Evolutionary conservation across 192 early-diverging fungal genomes (phyloP), one percentile per base, ranked within the genome.

Genomic region (Coemansia sp.): DNA sequence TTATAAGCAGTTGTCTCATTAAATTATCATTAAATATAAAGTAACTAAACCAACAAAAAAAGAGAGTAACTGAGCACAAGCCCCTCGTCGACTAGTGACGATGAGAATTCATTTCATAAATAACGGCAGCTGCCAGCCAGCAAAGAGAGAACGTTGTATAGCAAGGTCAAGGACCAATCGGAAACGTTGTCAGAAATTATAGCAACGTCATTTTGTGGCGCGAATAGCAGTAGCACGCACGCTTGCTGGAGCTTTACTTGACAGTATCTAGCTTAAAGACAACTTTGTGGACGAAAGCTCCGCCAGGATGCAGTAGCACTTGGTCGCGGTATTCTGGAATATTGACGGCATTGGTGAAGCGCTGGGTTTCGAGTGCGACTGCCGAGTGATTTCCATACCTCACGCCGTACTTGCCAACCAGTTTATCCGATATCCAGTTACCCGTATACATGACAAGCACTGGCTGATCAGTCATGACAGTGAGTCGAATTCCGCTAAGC

Each of bases 401-500:
- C 1, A 61, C 82, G 5, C 84, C 68, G 60, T 84, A 67, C 52
- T 86, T 89, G 16, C 77, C 86, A 18, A 84, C 76, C 18, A 87
- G 63, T 8, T 75, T 57, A 34, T 78, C 74, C 5, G 88, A 82
- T 44, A 94, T 79, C 70, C 82, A 92, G 70, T 94, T 93, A 40
- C 90, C 94, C 16, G 94, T 93, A 71, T 97, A 97, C 59, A 97
- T 73, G 70, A 96, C 92, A 65, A 97, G 89, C 0, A 89, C 91
- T 11, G 90, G 86, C 33, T 92, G 89, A 47, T 89, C 88, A 1
- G 93, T 90, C n/a, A 80, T 57, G 55, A 95, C 80, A 5, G 81
- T 78, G 76, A 96, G 68, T 5, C 70, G 52, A 42, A 93, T 88
- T 5, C 89, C 91, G 36, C 89, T 86, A n/a, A 84, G 71, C 9